Evolutionary conservation across 129 eudicot species (phyloP), one percentile per base, ranked within the genome.

Genomic region (Smallanthus sonchifolius): DNA sequence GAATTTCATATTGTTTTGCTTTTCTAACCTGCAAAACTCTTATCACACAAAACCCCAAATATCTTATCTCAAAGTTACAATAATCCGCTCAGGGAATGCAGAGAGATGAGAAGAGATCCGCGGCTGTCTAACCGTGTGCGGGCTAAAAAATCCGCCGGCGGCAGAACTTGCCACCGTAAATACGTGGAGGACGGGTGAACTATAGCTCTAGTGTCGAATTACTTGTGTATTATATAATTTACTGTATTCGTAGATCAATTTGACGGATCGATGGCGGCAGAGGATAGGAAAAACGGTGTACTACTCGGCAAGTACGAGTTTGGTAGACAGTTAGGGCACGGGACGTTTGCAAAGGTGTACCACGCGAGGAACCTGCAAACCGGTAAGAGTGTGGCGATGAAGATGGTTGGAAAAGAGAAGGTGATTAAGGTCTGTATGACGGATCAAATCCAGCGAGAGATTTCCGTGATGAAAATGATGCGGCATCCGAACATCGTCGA

Each of bases 101-200:
- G 84, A 88, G 92, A 86, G 88, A 91, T 91, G 97, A 81, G 75
- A 54, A 75, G 69, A 70, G 38, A 86, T 47, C 75, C 80, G 86
- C 67, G 62, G 74, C 75, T 69, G 81, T 84, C 44, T 72, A 80
- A 78, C 77, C 63, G 79, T 28, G 76, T 70, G 30, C 75, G 78
- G 36, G 43, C 38, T 75, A 69, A 77, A 15, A 87, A 83, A 72
- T 75, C 88, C 68, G 73, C 82, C 73, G 89, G 95, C 83, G 97
- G 97, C 89, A 87, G 97, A 66, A 88, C 78, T 74, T 86, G 97
- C 84, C 97, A 91, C 90, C 95, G 97, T 49, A 91, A 91, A 76
- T 84, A 91, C 95, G 95, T 86, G 34, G 91, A 91, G 39, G 91
- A 86, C 94, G 97, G 94, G 87, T 91, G 94, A 90, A 52, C 24